phyloP scores from a whole-genome alignment of 169 alveolate species.

The Plasmodium inui region DNA sequence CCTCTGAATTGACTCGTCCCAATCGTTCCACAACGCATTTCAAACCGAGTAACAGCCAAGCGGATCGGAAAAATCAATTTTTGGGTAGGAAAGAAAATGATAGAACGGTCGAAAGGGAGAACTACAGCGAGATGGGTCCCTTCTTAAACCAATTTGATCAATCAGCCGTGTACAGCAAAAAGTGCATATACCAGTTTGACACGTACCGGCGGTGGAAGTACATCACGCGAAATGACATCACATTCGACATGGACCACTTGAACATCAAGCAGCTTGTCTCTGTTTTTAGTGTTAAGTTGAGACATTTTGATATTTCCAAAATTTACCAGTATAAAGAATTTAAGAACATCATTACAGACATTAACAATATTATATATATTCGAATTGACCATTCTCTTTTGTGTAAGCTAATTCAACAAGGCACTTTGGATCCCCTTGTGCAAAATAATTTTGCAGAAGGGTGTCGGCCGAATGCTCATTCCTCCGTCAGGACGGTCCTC shows the following conservation, averaged over 20 bases:
- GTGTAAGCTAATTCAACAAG: conserved; percentile 43
- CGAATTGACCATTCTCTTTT: conserved; percentile 51
- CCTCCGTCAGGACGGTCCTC: conserved; percentile 32
- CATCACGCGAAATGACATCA: conserved; percentile 30
- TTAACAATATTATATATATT: conserved; percentile 61
- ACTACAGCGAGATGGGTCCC: neutral
- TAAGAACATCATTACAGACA: conserved; percentile 56
- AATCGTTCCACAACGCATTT: neutral
- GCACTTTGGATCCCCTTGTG: neutral
- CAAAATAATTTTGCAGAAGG: conserved; percentile 9
- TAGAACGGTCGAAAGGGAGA: neutral
- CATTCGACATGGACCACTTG: conserved; percentile 33
- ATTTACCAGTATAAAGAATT: conserved; percentile 52
- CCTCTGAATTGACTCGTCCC: neutral
- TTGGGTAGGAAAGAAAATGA: neutral
- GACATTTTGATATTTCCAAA: conserved; percentile 28
- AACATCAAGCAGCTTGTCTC: conserved; percentile 48
- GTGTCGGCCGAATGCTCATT: neutral
- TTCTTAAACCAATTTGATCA: neutral
- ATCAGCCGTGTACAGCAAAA: neutral
- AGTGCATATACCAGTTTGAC: conserved; percentile 48
- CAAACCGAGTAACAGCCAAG: neutral
- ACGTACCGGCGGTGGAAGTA: conserved; percentile 45
- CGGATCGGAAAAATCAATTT: neutral
- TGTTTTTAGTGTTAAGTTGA: conserved; percentile 60